Evolutionary conservation across 345 rosid genomes (phyloP).

Genomic region (Eucalyptus fibrosa): DNA sequence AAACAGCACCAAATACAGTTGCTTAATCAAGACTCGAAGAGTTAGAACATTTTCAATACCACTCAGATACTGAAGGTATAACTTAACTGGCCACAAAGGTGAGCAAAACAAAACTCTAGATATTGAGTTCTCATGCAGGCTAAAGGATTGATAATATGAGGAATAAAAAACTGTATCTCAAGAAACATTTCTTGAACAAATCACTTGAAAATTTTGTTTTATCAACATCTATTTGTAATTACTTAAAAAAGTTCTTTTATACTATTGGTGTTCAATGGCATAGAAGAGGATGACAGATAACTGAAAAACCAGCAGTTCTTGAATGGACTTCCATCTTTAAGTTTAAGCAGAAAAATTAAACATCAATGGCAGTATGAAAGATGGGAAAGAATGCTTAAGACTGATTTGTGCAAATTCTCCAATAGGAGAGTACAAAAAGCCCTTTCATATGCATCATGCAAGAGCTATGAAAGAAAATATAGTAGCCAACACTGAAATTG

Average conservation of each 20-base stretch:
- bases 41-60: not conserved
- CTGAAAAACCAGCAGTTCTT: not conserved
- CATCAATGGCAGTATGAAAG: not conserved
- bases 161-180: not conserved
- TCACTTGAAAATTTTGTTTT: not conserved
- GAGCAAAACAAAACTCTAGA: not conserved
- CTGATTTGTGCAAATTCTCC: not conserved
- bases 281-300: not conserved
- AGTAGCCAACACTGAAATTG: not conserved
- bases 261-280: not conserved
- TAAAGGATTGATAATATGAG: not conserved
- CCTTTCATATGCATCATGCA: not conserved
- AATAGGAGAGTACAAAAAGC: fast-evolving
- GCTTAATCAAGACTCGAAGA: not conserved
- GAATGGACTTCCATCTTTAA: not conserved
- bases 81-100: not conserved
- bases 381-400: not conserved
- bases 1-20: not conserved
- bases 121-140: not conserved
- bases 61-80: not conserved
- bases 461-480: not conserved
- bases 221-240: not conserved
- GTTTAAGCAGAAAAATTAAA: not conserved
- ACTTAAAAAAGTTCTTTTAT: not conserved
- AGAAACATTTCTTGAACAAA: not conserved